Evolutionary conservation across 1,284 basidiomycete genomes (phyloP).

Genomic region (Puccinia hordei): DNA sequence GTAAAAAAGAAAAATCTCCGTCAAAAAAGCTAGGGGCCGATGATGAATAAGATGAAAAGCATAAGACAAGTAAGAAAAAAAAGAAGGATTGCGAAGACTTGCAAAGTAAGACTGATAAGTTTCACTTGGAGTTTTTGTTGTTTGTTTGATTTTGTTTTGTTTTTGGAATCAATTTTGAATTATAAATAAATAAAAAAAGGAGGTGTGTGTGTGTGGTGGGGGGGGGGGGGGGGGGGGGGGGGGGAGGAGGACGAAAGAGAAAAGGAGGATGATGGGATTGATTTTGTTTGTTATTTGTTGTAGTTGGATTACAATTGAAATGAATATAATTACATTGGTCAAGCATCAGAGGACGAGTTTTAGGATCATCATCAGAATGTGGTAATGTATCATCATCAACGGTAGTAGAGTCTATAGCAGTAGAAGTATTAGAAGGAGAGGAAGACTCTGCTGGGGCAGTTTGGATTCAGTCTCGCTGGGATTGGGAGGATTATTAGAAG

Average conservation of each 20-base stretch:
- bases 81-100: background rate
- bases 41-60: background rate
- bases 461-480: background rate
- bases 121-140: background rate
- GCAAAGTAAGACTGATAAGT: background rate
- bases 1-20: too few species aligned
- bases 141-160: background rate
- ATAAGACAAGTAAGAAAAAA: background rate
- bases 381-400: background rate
- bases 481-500: background rate
- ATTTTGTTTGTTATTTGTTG: background rate
- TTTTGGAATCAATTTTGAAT: background rate
- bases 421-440: background rate
- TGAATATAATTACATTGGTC: slow-evolving; percentile 26
- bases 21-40: background rate
- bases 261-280: background rate
- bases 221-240: background rate
- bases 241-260: background rate
- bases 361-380: background rate
- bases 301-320: slow-evolving; percentile 3
- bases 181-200: too few species aligned
- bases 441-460: background rate
- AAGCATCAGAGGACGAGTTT: slow-evolving; percentile 21
- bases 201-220: too few species aligned
- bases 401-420: background rate